Base-by-base conservation (phyloP, 139 green algal species). In the Marvania coccoides region DNA sequence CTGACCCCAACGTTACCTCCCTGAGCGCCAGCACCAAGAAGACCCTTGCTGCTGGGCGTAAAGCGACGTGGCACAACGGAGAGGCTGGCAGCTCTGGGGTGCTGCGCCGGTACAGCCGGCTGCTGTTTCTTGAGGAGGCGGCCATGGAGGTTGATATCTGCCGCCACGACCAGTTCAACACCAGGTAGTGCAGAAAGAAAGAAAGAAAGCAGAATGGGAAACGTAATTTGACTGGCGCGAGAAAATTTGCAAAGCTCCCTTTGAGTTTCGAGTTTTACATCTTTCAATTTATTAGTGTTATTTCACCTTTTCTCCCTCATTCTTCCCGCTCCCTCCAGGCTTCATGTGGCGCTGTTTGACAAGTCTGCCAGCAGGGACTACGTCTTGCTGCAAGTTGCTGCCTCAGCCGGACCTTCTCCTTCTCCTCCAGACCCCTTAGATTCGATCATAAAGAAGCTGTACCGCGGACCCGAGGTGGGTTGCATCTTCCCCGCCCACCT, bases 91-190 rank as follows among this genome's bases (percentile, higher is more conserved):
- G 10, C 31, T 54, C 38, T 6, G 30, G 34, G 7, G 62, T 40
- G 39, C 29, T 75, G 40, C 72, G 45, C 46, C 35, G 45, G 3
- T 42, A 63, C 10, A 48, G 33, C 4, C 53, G 76, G 14, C 57
- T 83, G 65, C 47, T 83, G 36, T 10, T 45, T 1, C 36, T 83
- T 30, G 76, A 83, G 54, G 72, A 83, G 54, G 37, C 51, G 3
- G 60, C 66, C 14, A 64, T 78, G 63, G 62, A 83, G 36, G 28
- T 55, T 6, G 65, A 80, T 23, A 68, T 77, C 5, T 59, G 48
- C 26, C 46, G 72, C 60, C 63, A 57, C 19, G 42, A 35, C 23
- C 3, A 1, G 24, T n/a, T 10, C 4, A 3, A 12, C 24, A 1
- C 19, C 69, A 78, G 72, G 60, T 66, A 65, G 29, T 69, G 77